Conservation (phyloP, 805 yeast species). For the Komagataella phaffii region DNA sequence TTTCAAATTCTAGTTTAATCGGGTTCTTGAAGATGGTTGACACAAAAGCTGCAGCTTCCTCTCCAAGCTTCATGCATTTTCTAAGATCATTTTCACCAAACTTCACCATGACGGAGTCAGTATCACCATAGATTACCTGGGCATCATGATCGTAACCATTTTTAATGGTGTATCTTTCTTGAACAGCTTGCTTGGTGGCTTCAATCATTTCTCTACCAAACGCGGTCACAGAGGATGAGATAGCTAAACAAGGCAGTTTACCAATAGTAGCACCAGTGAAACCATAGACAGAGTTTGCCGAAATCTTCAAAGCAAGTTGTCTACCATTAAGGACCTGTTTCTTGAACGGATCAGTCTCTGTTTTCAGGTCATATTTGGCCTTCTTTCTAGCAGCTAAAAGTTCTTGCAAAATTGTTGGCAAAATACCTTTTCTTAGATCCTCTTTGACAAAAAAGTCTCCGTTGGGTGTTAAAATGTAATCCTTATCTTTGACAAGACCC, state of each 20-base stretch:
- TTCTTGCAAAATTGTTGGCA: slow-evolving; percentile 87
- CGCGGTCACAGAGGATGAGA: slow-evolving; percentile 90
- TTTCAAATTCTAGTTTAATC: slow-evolving; percentile 90
- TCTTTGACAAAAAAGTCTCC: slow-evolving; percentile 81
- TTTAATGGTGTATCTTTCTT: slow-evolving; percentile 59
- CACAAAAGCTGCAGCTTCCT: slow-evolving; percentile 86
- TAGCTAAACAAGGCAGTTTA: slow-evolving; percentile 89
- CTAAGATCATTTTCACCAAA: slow-evolving; percentile 75
- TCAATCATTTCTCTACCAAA: slow-evolving; percentile 97
- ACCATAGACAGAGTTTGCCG: slow-evolving; percentile 97
- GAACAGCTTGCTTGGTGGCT: slow-evolving; percentile 75
- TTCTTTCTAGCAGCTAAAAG: slow-evolving; percentile 82
- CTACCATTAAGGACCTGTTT: slow-evolving; percentile 93
- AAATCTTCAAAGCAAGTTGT: slow-evolving; percentile 88
- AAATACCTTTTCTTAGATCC: slow-evolving; percentile 60
- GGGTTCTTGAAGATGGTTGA: slow-evolving; percentile 73
- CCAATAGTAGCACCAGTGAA: slow-evolving; percentile 99
- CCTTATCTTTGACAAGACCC: slow-evolving; percentile 51
- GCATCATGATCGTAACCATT: slow-evolving; percentile 83
- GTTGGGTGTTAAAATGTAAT: slow-evolving; percentile 80
- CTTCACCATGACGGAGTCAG: slow-evolving; percentile 98
- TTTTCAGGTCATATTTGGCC: slow-evolving; percentile 82
- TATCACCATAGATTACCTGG: slow-evolving; percentile 92
- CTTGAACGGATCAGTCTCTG: slow-evolving; percentile 89
- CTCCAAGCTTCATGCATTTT: slow-evolving; percentile 83